Evolutionary conservation across 2,329 filamentous ascomycete genomes (phyloP).

Genomic region (Truncatella angustata): DNA sequence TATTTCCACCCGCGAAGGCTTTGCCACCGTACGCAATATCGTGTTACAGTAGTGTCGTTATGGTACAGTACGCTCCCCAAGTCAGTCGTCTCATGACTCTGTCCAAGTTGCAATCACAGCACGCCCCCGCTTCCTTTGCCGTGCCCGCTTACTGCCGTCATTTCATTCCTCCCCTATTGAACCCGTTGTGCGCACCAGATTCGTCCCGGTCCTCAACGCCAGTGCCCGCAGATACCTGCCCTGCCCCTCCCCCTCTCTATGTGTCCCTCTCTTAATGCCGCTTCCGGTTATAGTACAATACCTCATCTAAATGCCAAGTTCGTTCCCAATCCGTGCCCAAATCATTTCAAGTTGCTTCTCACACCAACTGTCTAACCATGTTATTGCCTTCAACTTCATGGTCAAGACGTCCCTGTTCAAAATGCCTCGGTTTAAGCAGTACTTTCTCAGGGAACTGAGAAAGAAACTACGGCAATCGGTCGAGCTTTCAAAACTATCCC

Average conservation of each 20-base stretch:
- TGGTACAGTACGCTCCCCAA: no score
- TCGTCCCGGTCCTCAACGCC: neutral
- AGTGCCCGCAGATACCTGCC: neutral
- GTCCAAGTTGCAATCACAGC: no score
- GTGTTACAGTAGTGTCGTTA: no score
- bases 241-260: no score
- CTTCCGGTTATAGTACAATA: neutral
- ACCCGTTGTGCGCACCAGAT: no score
- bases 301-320: neutral
- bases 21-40: no score
- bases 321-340: conserved; percentile 17
- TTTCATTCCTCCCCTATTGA: no score
- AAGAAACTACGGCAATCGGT: conserved; percentile 28
- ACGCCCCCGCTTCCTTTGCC: no score
- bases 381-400: conserved; percentile 21
- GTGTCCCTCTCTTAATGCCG: neutral
- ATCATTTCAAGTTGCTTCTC: conserved; percentile 26
- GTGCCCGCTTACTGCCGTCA: no score
- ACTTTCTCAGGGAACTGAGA: conserved; percentile 23
- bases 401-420: conserved; percentile 20
- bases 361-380: conserved; percentile 31
- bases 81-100: no score
- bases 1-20: no score
- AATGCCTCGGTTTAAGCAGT: conserved; percentile 24
- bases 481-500: conserved; percentile 15